These are phyloP conservation scores for Alternaria conjuncta DNA, from an alignment of 2,329 filamentous ascomycete genomes.

Conservation along the genomic window DNA sequence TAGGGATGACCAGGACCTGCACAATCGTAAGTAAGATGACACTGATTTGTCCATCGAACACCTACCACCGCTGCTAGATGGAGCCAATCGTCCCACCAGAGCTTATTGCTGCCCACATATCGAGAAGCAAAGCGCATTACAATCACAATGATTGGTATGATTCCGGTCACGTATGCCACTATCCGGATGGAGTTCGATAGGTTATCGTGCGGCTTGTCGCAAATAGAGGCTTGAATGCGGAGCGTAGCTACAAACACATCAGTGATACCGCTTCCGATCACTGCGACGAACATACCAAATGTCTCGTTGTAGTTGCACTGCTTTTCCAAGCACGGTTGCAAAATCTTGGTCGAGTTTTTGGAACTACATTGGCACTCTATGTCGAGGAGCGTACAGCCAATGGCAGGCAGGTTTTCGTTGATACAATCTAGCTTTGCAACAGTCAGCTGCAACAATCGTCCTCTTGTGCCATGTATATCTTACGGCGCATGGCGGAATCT, in stretches of 20 bases:
- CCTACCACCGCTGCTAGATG: constrained; percentile 5
- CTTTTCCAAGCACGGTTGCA: constrained; percentile 6
- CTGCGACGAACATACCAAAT: background rate
- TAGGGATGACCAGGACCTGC: constrained; percentile 1
- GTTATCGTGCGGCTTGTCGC: constrained; percentile 3
- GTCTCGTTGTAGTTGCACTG: constrained; percentile 1
- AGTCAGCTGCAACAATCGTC: background rate
- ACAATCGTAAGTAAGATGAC: background rate
- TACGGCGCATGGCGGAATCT: background rate
- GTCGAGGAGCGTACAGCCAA: constrained; percentile 3
- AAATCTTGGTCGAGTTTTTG: constrained; percentile 9
- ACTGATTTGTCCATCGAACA: background rate
- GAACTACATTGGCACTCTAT: constrained; percentile 6
- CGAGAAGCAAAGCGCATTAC: constrained; percentile 6
- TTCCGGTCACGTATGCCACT: constrained; percentile 2
- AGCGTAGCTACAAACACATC: background rate
- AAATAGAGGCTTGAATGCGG: constrained; percentile 4
- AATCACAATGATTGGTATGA: constrained; percentile 4
- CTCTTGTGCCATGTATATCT: background rate
- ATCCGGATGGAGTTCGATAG: background rate
- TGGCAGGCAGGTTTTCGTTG: background rate
- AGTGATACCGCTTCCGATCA: background rate
- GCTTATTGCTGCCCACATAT: background rate
- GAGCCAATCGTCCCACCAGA: constrained; percentile 8
- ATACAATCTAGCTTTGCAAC: constrained; percentile 4